Conservation (phyloP, 305 asterid species). For the Fraxinus ornus region DNA sequence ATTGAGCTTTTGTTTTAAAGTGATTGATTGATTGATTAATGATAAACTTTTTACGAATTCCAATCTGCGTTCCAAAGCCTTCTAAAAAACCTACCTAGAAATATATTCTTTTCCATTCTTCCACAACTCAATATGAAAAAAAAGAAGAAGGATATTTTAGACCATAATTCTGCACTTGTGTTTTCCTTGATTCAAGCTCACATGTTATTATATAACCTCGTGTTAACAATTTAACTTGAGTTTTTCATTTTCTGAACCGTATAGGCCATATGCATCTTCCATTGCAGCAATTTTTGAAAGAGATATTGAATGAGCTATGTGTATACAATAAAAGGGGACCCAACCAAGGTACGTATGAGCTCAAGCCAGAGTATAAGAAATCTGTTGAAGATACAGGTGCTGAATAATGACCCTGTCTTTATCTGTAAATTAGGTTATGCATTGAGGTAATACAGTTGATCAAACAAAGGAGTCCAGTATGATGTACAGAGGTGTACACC, state of each 20-base stretch:
- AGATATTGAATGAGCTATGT: neutral
- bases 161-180: neutral
- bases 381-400: constrained; percentile 66
- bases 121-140: neutral
- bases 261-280: constrained; percentile 11
- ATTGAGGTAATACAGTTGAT: constrained; percentile 16
- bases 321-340: neutral
- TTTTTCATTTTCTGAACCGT: neutral
- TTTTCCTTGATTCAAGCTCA: neutral
- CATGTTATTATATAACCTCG: neutral
- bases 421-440: constrained; percentile 32
- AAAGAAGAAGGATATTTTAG: neutral
- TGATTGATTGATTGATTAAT: neutral
- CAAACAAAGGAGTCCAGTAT: neutral
- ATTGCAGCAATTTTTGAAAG: constrained; percentile 12
- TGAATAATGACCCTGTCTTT: constrained; percentile 35
- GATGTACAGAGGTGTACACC: neutral
- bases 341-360: neutral
- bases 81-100: neutral
- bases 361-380: neutral
- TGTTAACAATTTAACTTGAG: neutral
- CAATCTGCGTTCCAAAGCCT: neutral
- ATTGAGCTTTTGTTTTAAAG: neutral
- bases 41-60: neutral
- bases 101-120: neutral